Base-by-base conservation (phyloP, 2,329 filamentous ascomycete genomes). In the Ceratocystis lukuohia region DNA sequence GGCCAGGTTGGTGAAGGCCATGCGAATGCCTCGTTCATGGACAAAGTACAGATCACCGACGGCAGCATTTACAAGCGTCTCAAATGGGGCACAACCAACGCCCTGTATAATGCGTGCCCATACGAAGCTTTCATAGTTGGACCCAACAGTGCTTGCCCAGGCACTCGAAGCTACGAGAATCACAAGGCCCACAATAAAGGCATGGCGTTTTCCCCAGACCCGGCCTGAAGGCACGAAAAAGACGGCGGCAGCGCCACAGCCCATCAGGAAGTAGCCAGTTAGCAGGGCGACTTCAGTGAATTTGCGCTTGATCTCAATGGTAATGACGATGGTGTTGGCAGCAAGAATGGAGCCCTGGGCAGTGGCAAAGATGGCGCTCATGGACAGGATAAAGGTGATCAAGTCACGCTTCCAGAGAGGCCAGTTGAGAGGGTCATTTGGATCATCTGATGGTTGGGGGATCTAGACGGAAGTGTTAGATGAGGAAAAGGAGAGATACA, bases 21-120 rank as follows among this genome's bases (percentile, higher is more conserved):
- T 96, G 66, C 92, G 84, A 70, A 88, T 84, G 41, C 92, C 91
- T 64, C 89, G 82, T 79, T 90, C 80, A 79, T 88, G 93, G 30
- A 96, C 91, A 74, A 87, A 94, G 76, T 93, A 96, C 64, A 97
- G 74, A 74, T 97, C 93, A 50, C 91, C 93, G 5, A 96, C 89
- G 62, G 85, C 87, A 0, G 90, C 90, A 75, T 96, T 96, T 67
- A 96, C 87, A 28, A 96, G 78, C 0, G 89, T 89, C 76, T 97
- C 93, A 70, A 94, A 96, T 0, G 93, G 92, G 7, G 91, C 91
- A 20, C 91, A 81, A 0, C 88, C 91, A 56, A 96, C 82, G 22
- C 93, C 93, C 75, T 96, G 93, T 66, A 96, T 83, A 64, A 96
- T 82, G 12, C 93, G 82, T 12, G 93, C 88, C 76, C 85, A 89